Evolutionary conservation across 371 early-diverging fungal species (phyloP).

Genomic region (Rhizopus delemar): DNA sequence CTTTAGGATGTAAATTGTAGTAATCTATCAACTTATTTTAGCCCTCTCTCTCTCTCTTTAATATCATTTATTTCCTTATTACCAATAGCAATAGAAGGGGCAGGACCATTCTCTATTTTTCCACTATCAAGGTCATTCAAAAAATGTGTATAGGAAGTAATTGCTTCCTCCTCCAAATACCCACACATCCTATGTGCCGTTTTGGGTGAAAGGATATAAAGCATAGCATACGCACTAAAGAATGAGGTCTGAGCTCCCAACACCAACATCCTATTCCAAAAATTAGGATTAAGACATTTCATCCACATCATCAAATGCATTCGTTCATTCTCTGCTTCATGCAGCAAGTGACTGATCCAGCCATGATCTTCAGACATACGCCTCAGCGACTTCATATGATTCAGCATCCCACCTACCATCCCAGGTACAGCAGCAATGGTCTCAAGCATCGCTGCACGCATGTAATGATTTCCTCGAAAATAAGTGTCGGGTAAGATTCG

Average conservation of each 20-base stretch:
- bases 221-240: slow-evolving; percentile 84
- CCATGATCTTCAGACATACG: slow-evolving; percentile 82
- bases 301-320: slow-evolving; percentile 93
- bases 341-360: slow-evolving; percentile 83
- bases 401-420: slow-evolving; percentile 86
- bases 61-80: slow-evolving; percentile 1
- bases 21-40: slow-evolving; percentile 56
- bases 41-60: neutral
- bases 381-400: slow-evolving; percentile 87
- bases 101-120: slow-evolving; percentile 64
- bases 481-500: slow-evolving; percentile 76
- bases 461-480: slow-evolving; percentile 78
- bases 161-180: slow-evolving; percentile 91
- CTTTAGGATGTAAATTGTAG: slow-evolving; percentile 82
- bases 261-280: slow-evolving; percentile 64
- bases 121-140: slow-evolving; percentile 87
- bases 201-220: slow-evolving; percentile 81
- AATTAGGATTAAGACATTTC: slow-evolving; percentile 70
- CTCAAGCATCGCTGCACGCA: slow-evolving; percentile 84
- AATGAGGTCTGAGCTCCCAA: slow-evolving; percentile 85
- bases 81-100: slow-evolving; percentile 76
- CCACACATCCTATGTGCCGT: slow-evolving; percentile 83
- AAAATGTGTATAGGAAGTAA: slow-evolving; percentile 90
- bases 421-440: slow-evolving; percentile 92
- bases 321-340: slow-evolving; percentile 84